Percentiles rank a stretch among this genome's conserved stretches.
phyloP scores from a whole-genome alignment of 345 rosid species.

The Syzygium aromaticum region DNA sequence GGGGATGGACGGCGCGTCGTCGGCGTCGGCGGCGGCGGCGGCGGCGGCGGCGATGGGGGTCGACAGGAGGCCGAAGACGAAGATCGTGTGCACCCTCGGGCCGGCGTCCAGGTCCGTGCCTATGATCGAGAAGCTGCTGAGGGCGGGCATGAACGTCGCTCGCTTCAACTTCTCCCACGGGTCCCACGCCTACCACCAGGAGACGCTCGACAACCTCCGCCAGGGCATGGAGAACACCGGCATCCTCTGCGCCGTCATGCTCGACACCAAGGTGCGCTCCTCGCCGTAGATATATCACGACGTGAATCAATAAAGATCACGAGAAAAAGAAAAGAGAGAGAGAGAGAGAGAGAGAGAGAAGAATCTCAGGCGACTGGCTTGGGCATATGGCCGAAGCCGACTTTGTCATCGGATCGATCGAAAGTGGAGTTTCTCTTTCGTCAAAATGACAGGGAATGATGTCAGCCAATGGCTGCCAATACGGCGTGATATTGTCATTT shows the following conservation, averaged over 20 bases:
- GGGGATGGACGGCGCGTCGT: neutral
- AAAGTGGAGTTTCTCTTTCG: neutral
- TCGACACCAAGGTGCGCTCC: conserved; percentile 69
- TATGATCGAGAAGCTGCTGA: conserved; percentile 76
- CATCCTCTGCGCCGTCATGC: conserved; percentile 94
- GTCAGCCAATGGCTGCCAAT: neutral
- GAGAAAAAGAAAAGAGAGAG: neutral
- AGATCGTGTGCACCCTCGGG: conserved; percentile 94
- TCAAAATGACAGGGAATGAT: neutral
- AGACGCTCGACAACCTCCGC: conserved; percentile 84
- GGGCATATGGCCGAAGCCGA: neutral
- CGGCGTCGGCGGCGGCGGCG: neutral
- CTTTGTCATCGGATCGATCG: neutral
- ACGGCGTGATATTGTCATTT: neutral
- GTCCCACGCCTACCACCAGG: conserved; percentile 87
- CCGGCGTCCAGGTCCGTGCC: conserved; percentile 81
- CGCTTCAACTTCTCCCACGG: conserved; percentile 98
- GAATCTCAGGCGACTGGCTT: neutral
- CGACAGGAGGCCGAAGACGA: conserved; percentile 75
- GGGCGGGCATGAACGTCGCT: conserved; percentile 96
- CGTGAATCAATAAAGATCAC: neutral
- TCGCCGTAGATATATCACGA: neutral
- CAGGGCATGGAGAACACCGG: conserved; percentile 85
- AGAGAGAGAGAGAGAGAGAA: neutral
- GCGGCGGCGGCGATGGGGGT: conserved; percentile 1